Evolutionary conservation across 176 grass and related monocot genomes (phyloP), one percentile per base, ranked within the genome.

Genomic region (Olyra latifolia): DNA sequence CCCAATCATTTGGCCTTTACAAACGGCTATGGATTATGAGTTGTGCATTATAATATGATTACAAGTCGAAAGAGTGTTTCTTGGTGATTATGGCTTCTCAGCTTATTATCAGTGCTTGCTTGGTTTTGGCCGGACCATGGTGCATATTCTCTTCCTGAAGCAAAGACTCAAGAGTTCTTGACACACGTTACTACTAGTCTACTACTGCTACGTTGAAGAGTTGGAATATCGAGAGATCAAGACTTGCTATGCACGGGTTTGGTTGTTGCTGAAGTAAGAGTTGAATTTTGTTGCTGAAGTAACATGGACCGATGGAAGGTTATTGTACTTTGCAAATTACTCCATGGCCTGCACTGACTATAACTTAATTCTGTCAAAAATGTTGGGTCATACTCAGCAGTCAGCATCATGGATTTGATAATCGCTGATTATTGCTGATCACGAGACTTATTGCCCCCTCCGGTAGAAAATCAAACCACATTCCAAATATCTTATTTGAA

Each of bases 161-260:
- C n/a, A n/a, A n/a, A n/a, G n/a, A n/a, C n/a, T n/a, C n/a, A n/a
- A n/a, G 17, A 50, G 65, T 29, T 43, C 14, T n/a, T 58, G 19
- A 11, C 40, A 22, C 32, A 63, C 69, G 56, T 14, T 63, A 27
- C 42, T 52, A 14, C 32, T 35, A 35, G 4, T 35, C 42, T 52
- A 14, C 32, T 35, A 35, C 32, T 35, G 32, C 9, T 40, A 35
- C 32, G 80, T 66, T 42, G 45, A 83, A 65, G 17, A 3, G 61
- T 74, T 80, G 29, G 69, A 53, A 69, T 43, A 62, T 49, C 62
- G 68, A 79, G 75, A 77, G 40, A 35, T 35, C 28, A 38, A 60
- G 23, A 52, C 87, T 75, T 88, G 75, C 30, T 54, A 54, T 13
- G 2, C 42, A 88, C 80, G 68, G 69, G 50, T 43, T 66, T 64